Base-by-base conservation (phyloP, 768 basidiomycete species). In the Mycena olivaceomarginata region DNA sequence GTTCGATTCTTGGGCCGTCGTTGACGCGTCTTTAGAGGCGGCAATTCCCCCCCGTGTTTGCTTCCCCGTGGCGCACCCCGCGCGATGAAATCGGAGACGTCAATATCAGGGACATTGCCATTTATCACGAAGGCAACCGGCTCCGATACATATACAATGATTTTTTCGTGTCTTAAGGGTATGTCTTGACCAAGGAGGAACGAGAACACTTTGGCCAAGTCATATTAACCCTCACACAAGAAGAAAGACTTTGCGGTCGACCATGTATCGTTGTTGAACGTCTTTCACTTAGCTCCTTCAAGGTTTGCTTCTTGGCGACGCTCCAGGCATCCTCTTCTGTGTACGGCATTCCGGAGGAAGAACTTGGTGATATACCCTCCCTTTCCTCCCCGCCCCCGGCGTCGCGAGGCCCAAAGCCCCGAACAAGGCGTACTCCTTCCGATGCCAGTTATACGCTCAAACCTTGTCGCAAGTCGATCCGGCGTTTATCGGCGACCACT, bases 221-320 rank as follows among this genome's bases (percentile, higher is more conserved):
- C 9, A 46, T 6, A 16, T 31, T 31, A 4, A 31, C 31, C 31
- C 31, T 31, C 31, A 4, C 31, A 31, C 31, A 31, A 31, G 31
- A 31, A 31, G 20, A n/a, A 18, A 13, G 8, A 66, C 20, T 1
- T n/a, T 45, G 16, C 60, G 39, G 7, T 13, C 74, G 74, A 16
- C 74, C 67, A 5, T 75, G 74, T n/a, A 10, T 75, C 11, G 18
- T 75, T n/a, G 37, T 75, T 43, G 67, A 37, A 5, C 74, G 62
- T 16, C 39, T 20, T 69, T n/a, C n/a, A 22, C 37, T 39, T 22
- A 62, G 41, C 22, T 63, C 46, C 6, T 75, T 63, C 40, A 9
- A 43, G 18, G 67, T 75, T 25, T 75, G 67, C 62, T 67, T 69
- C 46, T 9, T 69, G 67, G 22, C 51, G 25, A 41, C 74, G 18